Conservation (phyloP, 1,284 basidiomycete genomes). For the Pyrrhoderma lamaoense region DNA sequence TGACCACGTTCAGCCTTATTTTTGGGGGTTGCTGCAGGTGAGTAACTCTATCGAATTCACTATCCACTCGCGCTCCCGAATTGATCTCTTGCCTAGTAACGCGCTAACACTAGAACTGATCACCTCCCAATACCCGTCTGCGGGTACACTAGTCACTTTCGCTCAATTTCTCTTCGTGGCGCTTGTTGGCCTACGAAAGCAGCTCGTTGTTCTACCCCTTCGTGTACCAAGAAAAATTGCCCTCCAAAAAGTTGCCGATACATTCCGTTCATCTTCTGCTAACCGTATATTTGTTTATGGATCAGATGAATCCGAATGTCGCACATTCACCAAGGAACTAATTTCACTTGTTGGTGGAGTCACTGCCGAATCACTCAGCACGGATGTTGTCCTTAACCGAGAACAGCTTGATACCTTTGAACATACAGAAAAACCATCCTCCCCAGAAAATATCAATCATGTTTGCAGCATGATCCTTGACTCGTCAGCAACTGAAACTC, state of each 20-base stretch:
- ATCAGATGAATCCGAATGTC: background rate
- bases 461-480: background rate
- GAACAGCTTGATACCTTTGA: background rate
- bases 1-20: constrained; percentile 38
- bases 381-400: background rate
- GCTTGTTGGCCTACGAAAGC: constrained; percentile 55
- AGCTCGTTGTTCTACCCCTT: constrained; percentile 32
- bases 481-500: background rate
- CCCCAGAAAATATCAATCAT: background rate
- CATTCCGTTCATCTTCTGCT: background rate
- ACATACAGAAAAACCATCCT: background rate
- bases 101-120: constrained; percentile 65
- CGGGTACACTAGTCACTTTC: constrained; percentile 79
- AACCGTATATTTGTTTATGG: constrained; percentile 2
- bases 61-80: constrained; percentile 13
- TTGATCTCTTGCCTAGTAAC: constrained; percentile 40
- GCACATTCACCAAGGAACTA: constrained; percentile 4
- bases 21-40: constrained; percentile 59
- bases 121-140: constrained; percentile 51
- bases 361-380: background rate
- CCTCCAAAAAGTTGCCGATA: constrained; percentile 4
- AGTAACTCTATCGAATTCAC: constrained; percentile 19
- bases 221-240: constrained; percentile 7
- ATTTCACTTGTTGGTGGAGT: background rate
- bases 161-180: constrained; percentile 77